A percentile compares a stretch with the other conserved stretches of the same genome.
Conservation (phyloP, 331 rosid genomes). For the Pyracantha coccinea region DNA sequence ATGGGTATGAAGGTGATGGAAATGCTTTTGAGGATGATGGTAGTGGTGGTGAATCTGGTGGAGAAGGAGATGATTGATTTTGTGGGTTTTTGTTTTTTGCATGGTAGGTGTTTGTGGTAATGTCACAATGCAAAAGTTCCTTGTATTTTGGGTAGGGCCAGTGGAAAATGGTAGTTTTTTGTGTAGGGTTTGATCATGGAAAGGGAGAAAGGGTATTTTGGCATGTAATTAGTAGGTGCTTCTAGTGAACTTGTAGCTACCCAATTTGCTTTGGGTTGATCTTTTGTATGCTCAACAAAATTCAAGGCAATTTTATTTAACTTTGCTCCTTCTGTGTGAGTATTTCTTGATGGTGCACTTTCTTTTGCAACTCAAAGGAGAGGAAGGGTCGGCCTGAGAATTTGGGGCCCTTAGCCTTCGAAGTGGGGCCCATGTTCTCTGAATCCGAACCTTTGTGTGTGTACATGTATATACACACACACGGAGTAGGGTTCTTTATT, state of each 20-base stretch:
- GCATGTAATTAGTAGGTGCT: neutral
- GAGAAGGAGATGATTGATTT: neutral
- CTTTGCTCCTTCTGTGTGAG: neutral
- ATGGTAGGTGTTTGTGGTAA: constrained; percentile 18
- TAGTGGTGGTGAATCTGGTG: constrained; percentile 1
- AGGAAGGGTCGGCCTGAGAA: no score
- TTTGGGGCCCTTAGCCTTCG: no score
- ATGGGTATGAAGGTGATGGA: constrained; percentile 70
- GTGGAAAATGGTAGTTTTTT: neutral
- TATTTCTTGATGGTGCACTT: neutral
- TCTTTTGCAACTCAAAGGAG: neutral
- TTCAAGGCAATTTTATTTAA: neutral
- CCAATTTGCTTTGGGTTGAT: neutral
- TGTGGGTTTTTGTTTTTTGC: neutral
- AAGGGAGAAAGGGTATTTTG: neutral
- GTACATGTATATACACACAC: no score
- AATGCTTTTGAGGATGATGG: neutral
- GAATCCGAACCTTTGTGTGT: no score
- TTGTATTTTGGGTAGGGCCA: neutral
- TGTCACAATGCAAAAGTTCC: neutral
- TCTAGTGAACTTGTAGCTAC: neutral
- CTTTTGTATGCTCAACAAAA: neutral
- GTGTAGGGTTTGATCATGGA: neutral
- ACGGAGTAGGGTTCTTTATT: no score
- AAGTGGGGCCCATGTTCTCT: no score